Conservation (phyloP, 2,329 filamentous ascomycete genomes). For the Penicillium oxalicum region DNA sequence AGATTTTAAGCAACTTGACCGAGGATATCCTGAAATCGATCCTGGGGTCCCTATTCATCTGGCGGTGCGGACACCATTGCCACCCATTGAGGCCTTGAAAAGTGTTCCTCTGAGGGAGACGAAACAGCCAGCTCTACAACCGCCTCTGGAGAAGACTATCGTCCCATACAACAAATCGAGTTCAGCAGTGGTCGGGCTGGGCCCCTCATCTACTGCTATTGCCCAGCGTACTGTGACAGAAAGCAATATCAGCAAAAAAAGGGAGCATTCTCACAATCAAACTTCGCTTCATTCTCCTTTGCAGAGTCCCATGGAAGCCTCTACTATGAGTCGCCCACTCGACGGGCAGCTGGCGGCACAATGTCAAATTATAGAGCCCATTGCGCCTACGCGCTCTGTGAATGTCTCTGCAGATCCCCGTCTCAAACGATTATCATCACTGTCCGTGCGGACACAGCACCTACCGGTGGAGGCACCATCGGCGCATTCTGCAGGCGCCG, state of each 20-base stretch:
- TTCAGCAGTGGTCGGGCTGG: not conserved
- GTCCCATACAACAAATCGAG: not conserved
- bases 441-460: not conserved
- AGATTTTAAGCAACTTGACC: constrained; percentile 24
- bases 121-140: not conserved
- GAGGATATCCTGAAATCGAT: not conserved
- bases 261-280: not conserved
- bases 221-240: no score
- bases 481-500: not conserved
- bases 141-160: not conserved
- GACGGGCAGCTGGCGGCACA: not conserved
- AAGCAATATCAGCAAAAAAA: not conserved
- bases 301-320: not conserved
- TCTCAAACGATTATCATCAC: not conserved
- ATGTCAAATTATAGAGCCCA: not conserved
- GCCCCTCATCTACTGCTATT: no score
- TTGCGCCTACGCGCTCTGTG: not conserved
- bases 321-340: not conserved
- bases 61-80: constrained; percentile 17
- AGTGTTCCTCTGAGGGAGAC: not conserved
- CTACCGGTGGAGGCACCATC: not conserved
- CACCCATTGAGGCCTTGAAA: constrained; percentile 7
- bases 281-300: not conserved
- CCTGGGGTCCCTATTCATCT: constrained; percentile 17
- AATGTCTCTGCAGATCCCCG: not conserved